Evolutionary conservation across 2,329 filamentous ascomycete species (phyloP).

Genomic region (Pseudonectria foliicola): DNA sequence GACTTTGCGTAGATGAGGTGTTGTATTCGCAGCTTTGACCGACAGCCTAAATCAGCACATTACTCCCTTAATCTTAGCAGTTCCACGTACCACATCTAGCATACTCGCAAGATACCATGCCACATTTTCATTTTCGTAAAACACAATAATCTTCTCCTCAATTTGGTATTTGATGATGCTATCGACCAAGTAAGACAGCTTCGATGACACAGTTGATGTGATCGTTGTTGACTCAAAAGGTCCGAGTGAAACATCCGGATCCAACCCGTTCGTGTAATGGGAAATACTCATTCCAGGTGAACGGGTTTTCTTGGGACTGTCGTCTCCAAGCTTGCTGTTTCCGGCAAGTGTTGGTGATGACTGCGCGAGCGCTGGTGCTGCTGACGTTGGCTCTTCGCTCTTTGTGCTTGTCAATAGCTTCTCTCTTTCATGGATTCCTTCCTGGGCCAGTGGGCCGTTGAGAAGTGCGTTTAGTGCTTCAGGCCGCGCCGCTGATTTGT

Average conservation of each 20-base stretch:
- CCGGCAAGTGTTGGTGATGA: constrained; percentile 28
- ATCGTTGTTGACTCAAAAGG: constrained; percentile 55
- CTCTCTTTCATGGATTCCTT: constrained; percentile 31
- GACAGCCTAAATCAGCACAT: constrained; percentile 7
- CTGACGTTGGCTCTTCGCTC: background rate
- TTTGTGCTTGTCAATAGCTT: constrained; percentile 17
- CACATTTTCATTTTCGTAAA: constrained; percentile 83
- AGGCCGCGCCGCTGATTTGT: constrained; percentile 36
- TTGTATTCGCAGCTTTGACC: constrained; percentile 43
- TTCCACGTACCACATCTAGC: constrained; percentile 57
- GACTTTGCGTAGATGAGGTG: constrained; percentile 62
- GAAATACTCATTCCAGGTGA: constrained; percentile 21
- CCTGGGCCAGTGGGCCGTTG: constrained; percentile 36
- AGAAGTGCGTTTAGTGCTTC: constrained; percentile 41
- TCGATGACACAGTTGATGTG: constrained; percentile 76
- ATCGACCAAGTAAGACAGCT: constrained; percentile 79
- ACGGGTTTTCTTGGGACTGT: constrained; percentile 27
- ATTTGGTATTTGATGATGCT: constrained; percentile 60
- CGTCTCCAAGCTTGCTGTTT: constrained; percentile 37
- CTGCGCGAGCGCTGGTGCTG: constrained; percentile 6
- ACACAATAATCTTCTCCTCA: constrained; percentile 81
- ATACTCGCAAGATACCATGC: constrained; percentile 81
- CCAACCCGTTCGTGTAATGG: constrained; percentile 13
- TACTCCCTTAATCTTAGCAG: background rate
- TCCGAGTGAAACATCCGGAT: constrained; percentile 24